Percentiles rank a stretch among this genome's conserved stretches.
Evolutionary conservation across 2,329 filamentous ascomycete species (phyloP).

Genomic region (Exophiala mesophila): DNA sequence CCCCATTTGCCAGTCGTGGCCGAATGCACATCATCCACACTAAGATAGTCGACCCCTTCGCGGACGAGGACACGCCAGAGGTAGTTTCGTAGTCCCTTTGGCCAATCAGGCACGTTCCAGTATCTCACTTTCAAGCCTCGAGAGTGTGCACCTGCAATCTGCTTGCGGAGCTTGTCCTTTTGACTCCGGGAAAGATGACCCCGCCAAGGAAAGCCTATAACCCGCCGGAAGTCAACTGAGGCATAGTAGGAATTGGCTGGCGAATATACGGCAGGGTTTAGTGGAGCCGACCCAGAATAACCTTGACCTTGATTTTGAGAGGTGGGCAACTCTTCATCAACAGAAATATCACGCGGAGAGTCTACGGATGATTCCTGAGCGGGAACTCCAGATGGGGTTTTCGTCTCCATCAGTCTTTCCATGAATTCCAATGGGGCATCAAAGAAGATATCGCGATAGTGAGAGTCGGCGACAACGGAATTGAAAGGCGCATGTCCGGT

Average conservation of each 20-base stretch:
- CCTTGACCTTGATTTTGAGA: slow-evolving; percentile 41
- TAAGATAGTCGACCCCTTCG: slow-evolving; percentile 54
- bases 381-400: background rate
- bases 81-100: slow-evolving; percentile 48
- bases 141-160: slow-evolving; percentile 49
- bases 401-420: slow-evolving; percentile 15
- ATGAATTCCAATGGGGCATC: slow-evolving; percentile 47
- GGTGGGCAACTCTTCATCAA: slow-evolving; percentile 1
- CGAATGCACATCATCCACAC: slow-evolving; percentile 52
- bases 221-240: slow-evolving; percentile 46
- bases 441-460: slow-evolving; percentile 53
- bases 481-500: slow-evolving; percentile 51
- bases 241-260: slow-evolving; percentile 55
- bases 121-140: slow-evolving; percentile 53
- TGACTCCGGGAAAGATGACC: slow-evolving; percentile 43
- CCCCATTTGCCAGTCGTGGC: slow-evolving; percentile 48
- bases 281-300: slow-evolving; percentile 35
- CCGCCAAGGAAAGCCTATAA: slow-evolving; percentile 47
- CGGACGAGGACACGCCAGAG: slow-evolving; percentile 51
- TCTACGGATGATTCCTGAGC: slow-evolving; percentile 1
- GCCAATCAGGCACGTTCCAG: slow-evolving; percentile 55
- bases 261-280: slow-evolving; percentile 41
- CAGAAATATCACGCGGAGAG: no score
- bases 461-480: slow-evolving; percentile 41
- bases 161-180: slow-evolving; percentile 44